These are phyloP conservation scores for Diaporthe australafricana DNA, from an alignment of 2,329 filamentous ascomycete species.

Conservation along the genomic window DNA sequence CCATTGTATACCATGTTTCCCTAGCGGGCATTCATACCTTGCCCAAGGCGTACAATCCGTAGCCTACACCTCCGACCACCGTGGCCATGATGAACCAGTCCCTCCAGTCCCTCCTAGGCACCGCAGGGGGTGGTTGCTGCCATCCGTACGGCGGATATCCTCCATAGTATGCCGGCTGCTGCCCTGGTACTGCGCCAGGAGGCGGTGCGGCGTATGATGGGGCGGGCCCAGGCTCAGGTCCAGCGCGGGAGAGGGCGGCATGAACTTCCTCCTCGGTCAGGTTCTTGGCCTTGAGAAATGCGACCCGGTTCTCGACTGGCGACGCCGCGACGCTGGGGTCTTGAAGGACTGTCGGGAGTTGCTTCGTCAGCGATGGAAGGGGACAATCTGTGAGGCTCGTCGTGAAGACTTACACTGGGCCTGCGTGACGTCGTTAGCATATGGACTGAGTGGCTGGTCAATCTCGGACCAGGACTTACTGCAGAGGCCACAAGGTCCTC, in stretches of 20 bases:
- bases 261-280: slow-evolving; percentile 96
- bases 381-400: background rate
- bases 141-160: slow-evolving; percentile 63
- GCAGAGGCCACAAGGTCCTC: slow-evolving; percentile 92
- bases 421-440: slow-evolving; percentile 43
- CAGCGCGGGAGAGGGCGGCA: slow-evolving; percentile 80
- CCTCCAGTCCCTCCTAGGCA: slow-evolving; percentile 90
- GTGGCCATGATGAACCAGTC: slow-evolving; percentile 99
- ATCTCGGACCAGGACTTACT: slow-evolving; percentile 58
- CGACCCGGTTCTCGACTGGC: slow-evolving; percentile 90
- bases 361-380: slow-evolving; percentile 15
- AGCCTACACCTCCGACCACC: slow-evolving; percentile 88
- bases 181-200: slow-evolving; percentile 56
- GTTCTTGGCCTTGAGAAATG: slow-evolving; percentile 96
- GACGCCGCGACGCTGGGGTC: slow-evolving; percentile 92
- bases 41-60: slow-evolving; percentile 87
- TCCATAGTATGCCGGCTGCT: slow-evolving; percentile 57
- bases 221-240: slow-evolving; percentile 63
- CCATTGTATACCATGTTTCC: too few relatives aligned
- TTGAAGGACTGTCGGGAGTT: slow-evolving; percentile 79
- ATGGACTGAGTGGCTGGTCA: background rate
- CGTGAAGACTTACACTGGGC: slow-evolving; percentile 55
- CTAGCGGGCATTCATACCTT: slow-evolving; percentile 68
- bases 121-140: slow-evolving; percentile 66
- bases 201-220: slow-evolving; percentile 58